Evolutionary conservation across 106 monocot species (phyloP).

Genomic region (Platanthera guangdongensis): DNA sequence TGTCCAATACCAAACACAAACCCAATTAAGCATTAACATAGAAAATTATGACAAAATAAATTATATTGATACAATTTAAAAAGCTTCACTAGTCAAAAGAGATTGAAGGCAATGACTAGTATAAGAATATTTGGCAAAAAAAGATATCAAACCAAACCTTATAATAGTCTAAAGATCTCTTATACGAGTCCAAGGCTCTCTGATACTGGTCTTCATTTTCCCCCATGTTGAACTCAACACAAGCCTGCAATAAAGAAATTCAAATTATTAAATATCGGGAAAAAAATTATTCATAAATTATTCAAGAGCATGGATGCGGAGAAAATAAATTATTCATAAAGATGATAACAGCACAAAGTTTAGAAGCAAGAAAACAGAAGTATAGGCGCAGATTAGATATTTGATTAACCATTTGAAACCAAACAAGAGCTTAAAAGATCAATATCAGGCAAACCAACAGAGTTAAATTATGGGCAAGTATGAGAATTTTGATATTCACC

Average conservation of each 20-base stretch:
- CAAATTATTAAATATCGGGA: neutral
- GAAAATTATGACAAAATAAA: neutral
- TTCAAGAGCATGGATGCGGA: neutral
- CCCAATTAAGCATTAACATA: neutral
- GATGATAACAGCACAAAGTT: neutral
- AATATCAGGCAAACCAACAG: neutral
- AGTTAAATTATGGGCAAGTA: no score
- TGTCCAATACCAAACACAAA: neutral
- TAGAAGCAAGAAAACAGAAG: neutral
- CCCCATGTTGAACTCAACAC: slow-evolving; percentile 66
- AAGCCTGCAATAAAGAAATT: slow-evolving; percentile 44
- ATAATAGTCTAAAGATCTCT: slow-evolving; percentile 58
- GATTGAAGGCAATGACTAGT: neutral
- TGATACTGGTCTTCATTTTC: slow-evolving; percentile 44
- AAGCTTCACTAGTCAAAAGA: neutral
- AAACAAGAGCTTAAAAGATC: neutral
- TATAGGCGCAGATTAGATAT: neutral
- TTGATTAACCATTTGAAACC: no score
- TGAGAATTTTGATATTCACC: no score
- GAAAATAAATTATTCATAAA: neutral
- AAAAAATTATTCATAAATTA: neutral
- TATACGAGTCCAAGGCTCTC: slow-evolving; percentile 73
- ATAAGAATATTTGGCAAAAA: neutral
- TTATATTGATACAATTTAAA: neutral
- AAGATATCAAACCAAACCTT: slow-evolving; percentile 37